Evolutionary conservation across 1,139 yeast species (phyloP).

Genomic region (Yamadazyma dendronema): DNA sequence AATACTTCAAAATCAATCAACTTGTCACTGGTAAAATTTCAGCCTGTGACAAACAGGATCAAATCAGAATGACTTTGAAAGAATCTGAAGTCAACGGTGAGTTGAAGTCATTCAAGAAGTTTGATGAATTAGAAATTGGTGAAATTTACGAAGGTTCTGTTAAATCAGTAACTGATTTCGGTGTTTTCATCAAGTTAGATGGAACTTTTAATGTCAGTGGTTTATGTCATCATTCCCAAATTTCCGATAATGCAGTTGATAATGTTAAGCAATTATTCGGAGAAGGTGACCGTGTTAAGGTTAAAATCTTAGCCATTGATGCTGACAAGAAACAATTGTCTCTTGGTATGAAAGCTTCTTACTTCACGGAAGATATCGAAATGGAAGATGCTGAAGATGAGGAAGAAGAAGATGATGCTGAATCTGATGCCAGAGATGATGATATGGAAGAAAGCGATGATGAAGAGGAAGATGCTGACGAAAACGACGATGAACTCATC

Average conservation of each 20-base stretch:
- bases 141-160: slow-evolving; percentile 78
- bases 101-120: slow-evolving; percentile 50
- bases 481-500: slow-evolving; percentile 22
- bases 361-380: slow-evolving; percentile 52
- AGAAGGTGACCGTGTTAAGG: slow-evolving; percentile 88
- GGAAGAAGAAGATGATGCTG: slow-evolving; percentile 28
- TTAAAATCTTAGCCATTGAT: slow-evolving; percentile 67
- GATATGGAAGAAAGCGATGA: slow-evolving; percentile 22
- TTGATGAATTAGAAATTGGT: slow-evolving; percentile 67
- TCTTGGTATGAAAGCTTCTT: slow-evolving; percentile 92
- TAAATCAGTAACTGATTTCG: slow-evolving; percentile 78
- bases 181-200: slow-evolving; percentile 82
- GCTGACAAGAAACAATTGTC: slow-evolving; percentile 69
- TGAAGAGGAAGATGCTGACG: slow-evolving; percentile 25
- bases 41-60: slow-evolving; percentile 59
- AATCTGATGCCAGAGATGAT: slow-evolving; percentile 24
- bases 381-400: slow-evolving; percentile 33
- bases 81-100: slow-evolving; percentile 79
- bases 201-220: slow-evolving; percentile 78
- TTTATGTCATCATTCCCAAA: slow-evolving; percentile 82
- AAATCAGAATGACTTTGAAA: slow-evolving; percentile 75
- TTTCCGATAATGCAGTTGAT: slow-evolving; percentile 62
- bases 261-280: slow-evolving; percentile 65
- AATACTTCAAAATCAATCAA: slow-evolving; percentile 67
- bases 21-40: slow-evolving; percentile 74